Evolutionary conservation across 352 stramenopile genomes (phyloP), one percentile per base, ranked within the genome.

Genomic region (Globisporangium lucens): DNA sequence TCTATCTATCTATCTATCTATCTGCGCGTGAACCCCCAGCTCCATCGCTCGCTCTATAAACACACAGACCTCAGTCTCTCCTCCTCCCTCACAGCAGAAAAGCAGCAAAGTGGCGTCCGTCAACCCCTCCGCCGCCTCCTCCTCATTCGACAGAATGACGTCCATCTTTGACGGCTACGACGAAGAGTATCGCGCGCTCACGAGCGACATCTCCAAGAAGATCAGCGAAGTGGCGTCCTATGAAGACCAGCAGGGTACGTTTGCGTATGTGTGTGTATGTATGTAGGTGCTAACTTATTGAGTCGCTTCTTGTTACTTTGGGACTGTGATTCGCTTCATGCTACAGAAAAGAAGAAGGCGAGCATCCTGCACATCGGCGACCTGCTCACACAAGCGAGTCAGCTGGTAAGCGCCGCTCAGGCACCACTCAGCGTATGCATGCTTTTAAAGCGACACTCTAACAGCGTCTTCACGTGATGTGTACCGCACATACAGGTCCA

Each of bases 161-260:
- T 92, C 86, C 43, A 96, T 94, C 66, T 96, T 96, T 53, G 88
- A 96, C 68, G 83, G 86, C 47, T 96, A 96, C 70, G 88, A 96
- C 64, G 88, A 96, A 74, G 88, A 96, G 69, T 96, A 96, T 65
- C 86, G 87, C 64, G 74, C 86, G 52, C 71, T 96, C 57, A 80
- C 88, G 36, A 89, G 83, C 75, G 87, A 94, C 68, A 93, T 96
- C 76, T 96, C 88, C 56, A 91, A 86, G 69, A 96, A 96, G 68
- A 86, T 96, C 67, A 94, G 86, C 74, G 88, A 96, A 64, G 80
- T 96, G 67, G 80, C 85, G 52, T 90, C 85, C 35, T 96, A 94
- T 63, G 88, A 96, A 71, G 85, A 94, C 61, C 67, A 92, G 65
- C 82, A 87, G 78, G 87, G 87, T 92, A 36, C 13, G 65, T 27